Percentiles rank a stretch among this genome's conserved stretches.
phyloP scores from a whole-genome alignment of 2,329 filamentous ascomycete genomes.

The Triangularia verruculosa region DNA sequence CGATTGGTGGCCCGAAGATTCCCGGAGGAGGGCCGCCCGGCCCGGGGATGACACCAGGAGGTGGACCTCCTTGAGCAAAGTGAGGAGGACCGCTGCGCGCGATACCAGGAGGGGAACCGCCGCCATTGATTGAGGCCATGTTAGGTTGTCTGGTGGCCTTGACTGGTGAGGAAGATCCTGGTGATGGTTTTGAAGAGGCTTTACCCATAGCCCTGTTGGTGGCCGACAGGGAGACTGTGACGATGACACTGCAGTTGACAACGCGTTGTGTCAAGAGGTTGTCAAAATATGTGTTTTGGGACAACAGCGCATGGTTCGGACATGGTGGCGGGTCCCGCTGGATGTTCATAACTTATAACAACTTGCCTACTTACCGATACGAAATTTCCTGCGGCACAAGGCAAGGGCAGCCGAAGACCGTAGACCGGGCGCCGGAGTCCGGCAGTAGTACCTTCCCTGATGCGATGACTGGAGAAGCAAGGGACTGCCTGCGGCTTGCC shows the following conservation, averaged over 20 bases:
- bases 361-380: neutral
- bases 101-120: neutral
- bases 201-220: neutral
- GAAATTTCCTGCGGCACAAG: neutral
- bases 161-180: neutral
- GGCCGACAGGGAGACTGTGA: neutral
- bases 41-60: neutral
- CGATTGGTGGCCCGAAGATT: neutral
- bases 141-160: neutral
- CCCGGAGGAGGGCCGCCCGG: slow-evolving; percentile 3
- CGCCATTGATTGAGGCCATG: neutral
- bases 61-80: too few relatives aligned
- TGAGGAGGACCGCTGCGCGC: too few relatives aligned
- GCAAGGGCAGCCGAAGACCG: neutral
- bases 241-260: neutral
- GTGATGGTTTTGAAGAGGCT: neutral
- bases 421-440: neutral
- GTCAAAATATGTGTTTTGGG: neutral
- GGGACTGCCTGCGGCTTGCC: neutral
- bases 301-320: neutral
- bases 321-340: neutral
- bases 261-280: neutral
- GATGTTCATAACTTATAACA: neutral
- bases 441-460: neutral
- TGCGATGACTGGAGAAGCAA: neutral